phyloP scores from a whole-genome alignment of 805 yeast genomes.

The Schwanniomyces yamadae region DNA sequence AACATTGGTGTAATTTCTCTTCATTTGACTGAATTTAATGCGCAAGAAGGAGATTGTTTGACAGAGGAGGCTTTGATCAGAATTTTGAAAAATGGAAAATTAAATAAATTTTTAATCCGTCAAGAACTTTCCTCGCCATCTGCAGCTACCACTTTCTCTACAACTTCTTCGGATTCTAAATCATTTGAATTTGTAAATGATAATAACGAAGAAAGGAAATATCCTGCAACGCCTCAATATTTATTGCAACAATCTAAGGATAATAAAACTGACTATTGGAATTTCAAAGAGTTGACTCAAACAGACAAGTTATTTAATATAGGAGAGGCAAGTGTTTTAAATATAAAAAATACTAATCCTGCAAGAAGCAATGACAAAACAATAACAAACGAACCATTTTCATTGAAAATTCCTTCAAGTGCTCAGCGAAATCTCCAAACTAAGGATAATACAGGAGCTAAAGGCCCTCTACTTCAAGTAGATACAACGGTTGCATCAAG shows the following conservation, averaged over 20 bases:
- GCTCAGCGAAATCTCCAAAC: conserved; percentile 7
- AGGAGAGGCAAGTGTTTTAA: conserved; percentile 10
- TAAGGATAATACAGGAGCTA: conserved; percentile 1
- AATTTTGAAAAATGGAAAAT: conserved; percentile 30
- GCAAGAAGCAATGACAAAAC: background rate
- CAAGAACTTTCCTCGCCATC: conserved; percentile 35
- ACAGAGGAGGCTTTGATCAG: conserved; percentile 47
- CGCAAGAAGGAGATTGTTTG: conserved; percentile 55
- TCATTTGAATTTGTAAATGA: conserved; percentile 50
- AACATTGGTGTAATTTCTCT: conserved; percentile 35
- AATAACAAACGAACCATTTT: conserved; percentile 8
- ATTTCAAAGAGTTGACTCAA: conserved; percentile 45
- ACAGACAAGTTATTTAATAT: conserved; percentile 16
- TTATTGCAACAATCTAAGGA: conserved; percentile 47
- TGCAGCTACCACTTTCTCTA: conserved; percentile 37
- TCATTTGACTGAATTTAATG: conserved; percentile 69
- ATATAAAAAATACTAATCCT: conserved; percentile 8
- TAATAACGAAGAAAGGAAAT: conserved; percentile 36
- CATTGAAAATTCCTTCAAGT: conserved; percentile 15
- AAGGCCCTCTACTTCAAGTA: conserved; percentile 15
- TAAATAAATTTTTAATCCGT: conserved; percentile 34
- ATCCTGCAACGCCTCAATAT: conserved; percentile 71
- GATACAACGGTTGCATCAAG: conserved; percentile 11
- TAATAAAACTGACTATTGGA: conserved; percentile 51
- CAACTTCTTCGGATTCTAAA: conserved; percentile 54